Conservation (phyloP, 257 asterid species). For the Leonotis leonurus region DNA sequence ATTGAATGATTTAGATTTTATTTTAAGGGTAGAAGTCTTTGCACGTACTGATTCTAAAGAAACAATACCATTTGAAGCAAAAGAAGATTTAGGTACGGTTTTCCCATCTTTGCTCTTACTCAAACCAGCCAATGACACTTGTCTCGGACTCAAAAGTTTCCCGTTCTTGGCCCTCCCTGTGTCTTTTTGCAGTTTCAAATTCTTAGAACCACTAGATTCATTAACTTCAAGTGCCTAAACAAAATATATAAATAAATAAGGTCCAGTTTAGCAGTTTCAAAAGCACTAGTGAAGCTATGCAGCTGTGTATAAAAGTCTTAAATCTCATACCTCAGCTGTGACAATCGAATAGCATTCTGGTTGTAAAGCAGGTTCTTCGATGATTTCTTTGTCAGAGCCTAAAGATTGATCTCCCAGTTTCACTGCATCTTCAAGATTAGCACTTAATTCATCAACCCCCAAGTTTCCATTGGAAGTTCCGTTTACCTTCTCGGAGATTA, state of each 20-base stretch:
- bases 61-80: slow-evolving; percentile 34
- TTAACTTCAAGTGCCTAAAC: slow-evolving; percentile 28
- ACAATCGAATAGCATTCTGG: slow-evolving; percentile 15
- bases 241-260: neutral
- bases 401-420: slow-evolving; percentile 25
- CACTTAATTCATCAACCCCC: slow-evolving; percentile 22
- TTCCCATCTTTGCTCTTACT: slow-evolving; percentile 33
- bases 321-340: slow-evolving; percentile 20
- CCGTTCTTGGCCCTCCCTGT: slow-evolving; percentile 26
- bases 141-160: slow-evolving; percentile 28
- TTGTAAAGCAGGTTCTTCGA: slow-evolving; percentile 24
- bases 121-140: slow-evolving; percentile 14
- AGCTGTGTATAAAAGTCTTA: neutral
- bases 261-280: neutral
- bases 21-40: slow-evolving; percentile 15
- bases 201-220: slow-evolving; percentile 22
- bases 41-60: slow-evolving; percentile 25
- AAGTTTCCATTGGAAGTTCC: slow-evolving; percentile 26
- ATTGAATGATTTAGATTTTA: slow-evolving; percentile 29
- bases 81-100: slow-evolving; percentile 24
- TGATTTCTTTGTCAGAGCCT: slow-evolving; percentile 8
- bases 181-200: slow-evolving; percentile 25
- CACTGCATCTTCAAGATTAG: slow-evolving; percentile 28
- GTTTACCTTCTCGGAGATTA: slow-evolving; percentile 19
- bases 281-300: neutral